phyloP scores from a whole-genome alignment of 2,329 filamentous ascomycete genomes.

The Zasmidium citrigriseum region DNA sequence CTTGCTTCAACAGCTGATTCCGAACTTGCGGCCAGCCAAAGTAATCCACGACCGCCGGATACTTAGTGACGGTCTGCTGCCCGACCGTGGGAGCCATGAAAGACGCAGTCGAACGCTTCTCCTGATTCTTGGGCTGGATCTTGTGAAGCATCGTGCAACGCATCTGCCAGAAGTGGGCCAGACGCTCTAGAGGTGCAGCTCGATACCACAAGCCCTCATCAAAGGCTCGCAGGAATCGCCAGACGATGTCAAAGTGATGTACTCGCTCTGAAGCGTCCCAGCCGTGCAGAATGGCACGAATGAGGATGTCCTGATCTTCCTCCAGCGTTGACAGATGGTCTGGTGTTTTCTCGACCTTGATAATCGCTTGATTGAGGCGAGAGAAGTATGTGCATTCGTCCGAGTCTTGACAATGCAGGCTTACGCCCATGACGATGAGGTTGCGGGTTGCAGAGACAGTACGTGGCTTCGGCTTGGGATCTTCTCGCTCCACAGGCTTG shows the following conservation, averaged over 20 bases:
- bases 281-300: slow-evolving; percentile 19
- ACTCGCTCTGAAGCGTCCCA: slow-evolving; percentile 25
- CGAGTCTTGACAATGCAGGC: slow-evolving; percentile 17
- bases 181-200: slow-evolving; percentile 16
- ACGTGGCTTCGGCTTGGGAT: neutral
- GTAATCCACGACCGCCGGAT: slow-evolving; percentile 21
- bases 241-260: slow-evolving; percentile 27
- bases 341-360: slow-evolving; percentile 19
- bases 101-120: slow-evolving; percentile 5
- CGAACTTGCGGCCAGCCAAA: slow-evolving; percentile 24
- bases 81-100: slow-evolving; percentile 19
- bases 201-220: slow-evolving; percentile 26
- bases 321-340: slow-evolving; percentile 17
- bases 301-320: slow-evolving; percentile 24
- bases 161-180: slow-evolving; percentile 23
- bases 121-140: slow-evolving; percentile 24
- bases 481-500: neutral
- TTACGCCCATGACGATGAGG: slow-evolving; percentile 23
- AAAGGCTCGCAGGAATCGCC: slow-evolving; percentile 23
- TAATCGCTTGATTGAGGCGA: slow-evolving; percentile 20
- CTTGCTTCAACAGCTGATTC: slow-evolving; percentile 17
- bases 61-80: slow-evolving; percentile 9
- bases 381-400: slow-evolving; percentile 23
- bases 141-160: slow-evolving; percentile 23
- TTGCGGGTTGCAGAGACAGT: slow-evolving; percentile 14